A percentile compares a stretch with the other conserved stretches of the same genome.
Conservation (phyloP, 148 eudicot genomes). For the Nepenthes mirabilis region DNA sequence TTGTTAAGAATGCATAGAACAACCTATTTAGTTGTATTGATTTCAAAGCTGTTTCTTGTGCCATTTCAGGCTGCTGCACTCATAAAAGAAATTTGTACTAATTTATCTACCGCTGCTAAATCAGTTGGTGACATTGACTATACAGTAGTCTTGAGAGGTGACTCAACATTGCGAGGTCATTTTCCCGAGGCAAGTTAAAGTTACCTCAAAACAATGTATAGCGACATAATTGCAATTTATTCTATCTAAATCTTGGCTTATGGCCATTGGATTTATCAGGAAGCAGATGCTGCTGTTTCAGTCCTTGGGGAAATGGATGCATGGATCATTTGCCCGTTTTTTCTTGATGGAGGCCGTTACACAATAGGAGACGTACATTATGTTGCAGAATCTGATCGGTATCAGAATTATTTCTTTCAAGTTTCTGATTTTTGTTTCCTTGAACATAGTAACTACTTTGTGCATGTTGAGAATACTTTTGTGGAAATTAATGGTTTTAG, state of each 20-base stretch:
- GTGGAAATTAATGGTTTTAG: slow-evolving; percentile 22
- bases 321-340: slow-evolving; percentile 96
- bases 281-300: slow-evolving; percentile 91
- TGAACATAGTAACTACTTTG: neutral
- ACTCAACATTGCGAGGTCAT: slow-evolving; percentile 94
- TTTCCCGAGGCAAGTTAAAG: slow-evolving; percentile 74
- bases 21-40: too few relatives aligned
- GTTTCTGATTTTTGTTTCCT: neutral
- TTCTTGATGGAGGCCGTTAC: slow-evolving; percentile 96
- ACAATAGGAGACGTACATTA: slow-evolving; percentile 86
- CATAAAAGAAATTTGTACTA: slow-evolving; percentile 66
- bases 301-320: slow-evolving; percentile 90
- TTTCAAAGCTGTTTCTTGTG: neutral
- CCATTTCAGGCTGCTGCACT: slow-evolving; percentile 61
- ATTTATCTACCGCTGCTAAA: slow-evolving; percentile 61
- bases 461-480: neutral
- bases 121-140: slow-evolving; percentile 42
- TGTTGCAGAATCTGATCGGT: slow-evolving; percentile 90
- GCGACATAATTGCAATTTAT: neutral
- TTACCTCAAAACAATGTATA: neutral
- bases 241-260: slow-evolving; percentile 3
- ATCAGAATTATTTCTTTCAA: slow-evolving; percentile 1
- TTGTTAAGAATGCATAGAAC: neutral
- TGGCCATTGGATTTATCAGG: slow-evolving; percentile 34
- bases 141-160: slow-evolving; percentile 92